Percentiles rank a stretch among this genome's conserved stretches.
These are phyloP conservation scores for Solanum etuberosum DNA, from an alignment of 257 asterid genomes.

Conservation along the genomic window DNA sequence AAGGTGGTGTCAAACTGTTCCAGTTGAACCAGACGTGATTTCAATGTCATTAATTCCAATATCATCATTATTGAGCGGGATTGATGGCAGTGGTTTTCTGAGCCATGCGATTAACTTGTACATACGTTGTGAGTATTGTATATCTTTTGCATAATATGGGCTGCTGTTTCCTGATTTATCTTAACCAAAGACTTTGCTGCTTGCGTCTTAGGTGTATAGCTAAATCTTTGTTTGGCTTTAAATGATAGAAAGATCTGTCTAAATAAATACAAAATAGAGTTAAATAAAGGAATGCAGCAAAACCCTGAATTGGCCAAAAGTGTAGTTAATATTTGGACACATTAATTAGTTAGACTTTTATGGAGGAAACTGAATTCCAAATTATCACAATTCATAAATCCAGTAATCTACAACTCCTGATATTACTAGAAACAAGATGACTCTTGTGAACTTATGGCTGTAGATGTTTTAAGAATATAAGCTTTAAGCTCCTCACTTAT, in stretches of 20 bases:
- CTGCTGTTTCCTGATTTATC: background rate
- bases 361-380: background rate
- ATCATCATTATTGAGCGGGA: background rate
- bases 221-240: background rate
- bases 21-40: background rate
- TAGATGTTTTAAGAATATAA: background rate
- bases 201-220: background rate
- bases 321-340: background rate
- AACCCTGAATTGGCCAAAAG: background rate
- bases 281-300: background rate
- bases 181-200: background rate
- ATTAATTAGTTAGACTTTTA: background rate
- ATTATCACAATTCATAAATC: background rate
- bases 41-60: background rate
- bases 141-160: background rate
- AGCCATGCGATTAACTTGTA: background rate
- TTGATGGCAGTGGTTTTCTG: background rate
- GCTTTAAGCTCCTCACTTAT: background rate
- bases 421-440: background rate
- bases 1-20: background rate
- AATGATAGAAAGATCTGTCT: background rate
- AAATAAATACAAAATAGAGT: background rate
- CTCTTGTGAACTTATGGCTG: background rate
- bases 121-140: background rate
- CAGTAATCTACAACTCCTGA: background rate